Base-by-base conservation (phyloP, 306 rosid species). In the Glycine latifolia region DNA sequence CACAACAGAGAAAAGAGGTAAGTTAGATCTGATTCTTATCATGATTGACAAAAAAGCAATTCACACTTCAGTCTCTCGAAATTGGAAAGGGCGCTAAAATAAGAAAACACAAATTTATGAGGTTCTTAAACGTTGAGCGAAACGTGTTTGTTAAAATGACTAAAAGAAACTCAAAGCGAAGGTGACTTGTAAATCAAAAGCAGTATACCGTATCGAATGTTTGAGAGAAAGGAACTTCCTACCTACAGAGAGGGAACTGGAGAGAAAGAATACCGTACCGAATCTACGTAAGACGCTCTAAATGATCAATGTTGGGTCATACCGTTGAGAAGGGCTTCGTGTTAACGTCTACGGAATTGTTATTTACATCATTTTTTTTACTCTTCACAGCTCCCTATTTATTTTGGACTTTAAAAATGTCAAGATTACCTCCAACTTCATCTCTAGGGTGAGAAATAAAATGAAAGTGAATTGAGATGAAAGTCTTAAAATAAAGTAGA, bases 91-190 rank as follows among this genome's bases (percentile, higher is more conserved):
- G 77, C 41, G 16, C 6, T 20, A 6, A 56, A 44, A 39, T 56
- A 54, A 61, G 49, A 70, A 26, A 2, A 5, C 52, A 31, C 33
- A 33, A 39, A 15, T 71, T 54, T 54, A 37, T 52, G 35, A 4
- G 49, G 44, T 52, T 77, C 60, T 35, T 7, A 48, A 82, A 70
- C 7, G n/a, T 58, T 50, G 85, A 61, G 72, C 16, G 6, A 7
- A 78, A 86, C 62, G 55, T 75, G 86, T 84, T 81, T 79, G 86
- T 3, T 73, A 84, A 61, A 88, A 81, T 78, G 81, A 67, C 86
- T 15, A 26, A 81, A 10, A 71, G 83, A 81, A 55, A 80, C 7
- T 55, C 56, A 43, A 65, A 4, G 33, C 58, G 2, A 68, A 14
- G 0, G 16, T 8, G 56, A 71, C 44, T 43, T 15, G 10, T 10